phyloP scores from a whole-genome alignment of 192 early-diverging fungal species.

The Lobulomyces angularis region DNA sequence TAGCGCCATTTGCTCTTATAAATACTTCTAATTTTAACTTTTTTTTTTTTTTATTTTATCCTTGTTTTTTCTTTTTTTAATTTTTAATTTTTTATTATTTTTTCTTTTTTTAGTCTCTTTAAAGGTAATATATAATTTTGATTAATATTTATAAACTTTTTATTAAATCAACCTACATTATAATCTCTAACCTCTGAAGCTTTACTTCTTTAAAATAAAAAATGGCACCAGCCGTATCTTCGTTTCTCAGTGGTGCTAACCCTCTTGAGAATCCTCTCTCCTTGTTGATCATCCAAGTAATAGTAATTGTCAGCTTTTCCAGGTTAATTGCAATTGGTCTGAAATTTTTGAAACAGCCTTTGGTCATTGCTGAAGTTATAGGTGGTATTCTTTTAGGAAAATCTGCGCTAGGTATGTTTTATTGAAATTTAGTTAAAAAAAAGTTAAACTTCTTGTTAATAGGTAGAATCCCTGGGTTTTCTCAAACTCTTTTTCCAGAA shows the following conservation, averaged over 20 bases:
- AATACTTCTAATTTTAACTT: too few species aligned
- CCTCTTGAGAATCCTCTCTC: conserved; percentile 40
- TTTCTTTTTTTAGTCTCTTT: too few species aligned
- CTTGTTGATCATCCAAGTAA: conserved; percentile 64
- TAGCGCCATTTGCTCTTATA: too few species aligned
- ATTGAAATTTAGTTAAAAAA: conserved; percentile 5
- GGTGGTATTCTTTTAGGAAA: conserved; percentile 45
- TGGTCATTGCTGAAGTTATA: conserved; percentile 74
- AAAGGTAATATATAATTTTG: too few species aligned
- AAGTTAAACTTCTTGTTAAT: conserved; percentile 23
- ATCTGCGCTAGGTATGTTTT: conserved; percentile 1
- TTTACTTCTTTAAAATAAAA: too few species aligned
- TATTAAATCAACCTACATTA: too few species aligned
- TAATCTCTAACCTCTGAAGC: too few species aligned
- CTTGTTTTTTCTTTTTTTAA: too few species aligned
- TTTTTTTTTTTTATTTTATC: too few species aligned
- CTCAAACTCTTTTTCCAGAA: conserved; percentile 51
- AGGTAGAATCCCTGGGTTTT: conserved; percentile 57
- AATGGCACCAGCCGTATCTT: too few species aligned
- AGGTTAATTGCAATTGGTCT: conserved; percentile 50
- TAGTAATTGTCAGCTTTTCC: conserved; percentile 58
- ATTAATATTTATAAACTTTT: too few species aligned
- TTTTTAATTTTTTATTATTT: too few species aligned
- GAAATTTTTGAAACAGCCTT: conserved; percentile 54
- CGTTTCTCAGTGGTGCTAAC: conserved; percentile 9